Percentiles rank a stretch among this genome's conserved stretches.
phyloP scores from a whole-genome alignment of 1,284 basidiomycete genomes.

The Pseudozyma hubeiensis region DNA sequence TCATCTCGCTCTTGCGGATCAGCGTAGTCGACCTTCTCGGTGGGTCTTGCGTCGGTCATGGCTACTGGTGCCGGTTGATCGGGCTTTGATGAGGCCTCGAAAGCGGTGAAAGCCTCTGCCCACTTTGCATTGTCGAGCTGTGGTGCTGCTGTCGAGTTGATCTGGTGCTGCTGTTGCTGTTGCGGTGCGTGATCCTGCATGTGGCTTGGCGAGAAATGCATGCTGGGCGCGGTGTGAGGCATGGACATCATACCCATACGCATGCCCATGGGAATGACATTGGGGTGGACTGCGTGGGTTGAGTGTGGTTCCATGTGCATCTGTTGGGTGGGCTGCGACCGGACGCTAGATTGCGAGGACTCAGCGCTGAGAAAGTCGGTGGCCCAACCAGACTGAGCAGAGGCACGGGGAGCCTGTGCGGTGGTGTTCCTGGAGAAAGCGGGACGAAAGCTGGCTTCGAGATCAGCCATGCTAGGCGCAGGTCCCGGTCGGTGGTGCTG shows the following conservation, averaged over 20 bases:
- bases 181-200: constrained; percentile 26
- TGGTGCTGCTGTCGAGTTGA: constrained; percentile 21
- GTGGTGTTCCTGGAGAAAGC: constrained; percentile 21
- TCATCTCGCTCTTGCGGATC: constrained; percentile 61
- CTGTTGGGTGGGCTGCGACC: constrained; percentile 16
- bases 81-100: constrained; percentile 29
- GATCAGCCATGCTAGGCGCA: constrained; percentile 22
- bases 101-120: constrained; percentile 64
- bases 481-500: constrained; percentile 12
- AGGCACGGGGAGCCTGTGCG: constrained; percentile 11
- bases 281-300: constrained; percentile 25
- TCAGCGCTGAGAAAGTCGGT: constrained; percentile 51
- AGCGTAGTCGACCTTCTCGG: constrained; percentile 27
- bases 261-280: constrained; percentile 36
- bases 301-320: constrained; percentile 23
- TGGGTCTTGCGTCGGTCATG: constrained; percentile 10
- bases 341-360: constrained; percentile 14
- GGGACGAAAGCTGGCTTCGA: constrained; percentile 51
- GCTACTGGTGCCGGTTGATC: background rate
- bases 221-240: constrained; percentile 14
- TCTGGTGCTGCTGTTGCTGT: constrained; percentile 9
- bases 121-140: constrained; percentile 52
- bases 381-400: constrained; percentile 49
- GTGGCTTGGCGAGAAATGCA: constrained; percentile 19
- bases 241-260: constrained; percentile 35